Evolutionary conservation across 148 eudicot genomes (phyloP), one percentile per base, ranked within the genome.

Genomic region (Camellia granthamiana): DNA sequence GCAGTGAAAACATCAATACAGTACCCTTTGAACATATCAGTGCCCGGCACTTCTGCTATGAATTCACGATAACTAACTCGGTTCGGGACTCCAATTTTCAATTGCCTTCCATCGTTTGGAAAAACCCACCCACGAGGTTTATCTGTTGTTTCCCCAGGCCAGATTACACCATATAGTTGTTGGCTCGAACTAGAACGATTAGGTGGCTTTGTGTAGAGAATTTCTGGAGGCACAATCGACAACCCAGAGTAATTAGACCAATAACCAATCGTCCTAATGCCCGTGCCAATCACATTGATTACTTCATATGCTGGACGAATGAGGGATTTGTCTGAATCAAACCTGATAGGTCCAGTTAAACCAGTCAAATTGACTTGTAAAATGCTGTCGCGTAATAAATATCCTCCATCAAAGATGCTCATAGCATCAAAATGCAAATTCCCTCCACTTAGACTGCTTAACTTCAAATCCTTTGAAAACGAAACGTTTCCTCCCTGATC

Each of bases 81-180:
- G 47, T 86, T 56, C 14, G 97, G 97, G 30, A 93, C 89, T 47
- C 94, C 97, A 71, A 91, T 87, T 77, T 83, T 90, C 69, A 93
- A 80, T 54, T 6, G 84, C 77, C 73, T 88, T 15, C 91, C 94
- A 38, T 87, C 84, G 76, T 84, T 77, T 6, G 95, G 91, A 55
- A 90, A 90, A 83, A 88, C 90, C 97, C 97, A 91, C 46, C 95
- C 97, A 7, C 92, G 91, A 69, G 97, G 97, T 76, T 81, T 90
- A 12, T 69, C 80, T 23, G 83, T 51, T 15, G 87, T 90, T 68
- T 81, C 64, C 16, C 97, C 95, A 2, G 97, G 95, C 97, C 95
- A 93, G 19, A 93, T 67, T 16, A 89, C 92, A n/a, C 54, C 44
- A 43, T 61, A 61, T 15, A 93, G 80, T n/a, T 81, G 80, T 67